Percentiles rank a stretch among this genome's conserved stretches.
Conservation (phyloP, 768 basidiomycete genomes). For the Lentinula edodes region DNA sequence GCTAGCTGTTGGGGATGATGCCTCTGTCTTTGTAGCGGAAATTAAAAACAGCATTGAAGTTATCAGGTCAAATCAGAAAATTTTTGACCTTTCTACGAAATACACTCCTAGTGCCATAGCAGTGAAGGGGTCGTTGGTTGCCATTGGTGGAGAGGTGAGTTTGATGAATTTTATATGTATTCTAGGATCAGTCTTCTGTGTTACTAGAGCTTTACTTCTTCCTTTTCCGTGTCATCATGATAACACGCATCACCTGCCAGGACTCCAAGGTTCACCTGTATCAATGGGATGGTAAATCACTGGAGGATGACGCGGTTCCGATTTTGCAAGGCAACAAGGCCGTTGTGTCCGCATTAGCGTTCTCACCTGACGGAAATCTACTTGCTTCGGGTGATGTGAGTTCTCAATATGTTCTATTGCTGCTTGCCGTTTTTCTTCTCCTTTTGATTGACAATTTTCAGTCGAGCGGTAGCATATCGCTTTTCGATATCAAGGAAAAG, state of each 20-base stretch:
- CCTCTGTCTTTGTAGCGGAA: conserved; percentile 62
- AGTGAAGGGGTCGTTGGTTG: conserved; percentile 45
- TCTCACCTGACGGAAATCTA: conserved; percentile 70
- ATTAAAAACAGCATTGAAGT: conserved; percentile 51
- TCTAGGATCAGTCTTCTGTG: too few species aligned
- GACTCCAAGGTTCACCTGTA: conserved; percentile 74
- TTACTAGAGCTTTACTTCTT: background rate
- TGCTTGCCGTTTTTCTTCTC: background rate
- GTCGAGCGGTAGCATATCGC: conserved; percentile 76
- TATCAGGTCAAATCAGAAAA: conserved; percentile 63
- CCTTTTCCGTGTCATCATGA: background rate
- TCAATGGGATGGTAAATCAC: conserved; percentile 60
- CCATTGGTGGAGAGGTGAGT: conserved; percentile 68
- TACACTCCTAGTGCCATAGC: conserved; percentile 56
- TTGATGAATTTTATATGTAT: too few species aligned
- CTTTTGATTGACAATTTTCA: conserved; percentile 22
- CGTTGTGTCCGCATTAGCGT: conserved; percentile 65
- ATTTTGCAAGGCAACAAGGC: conserved; percentile 63
- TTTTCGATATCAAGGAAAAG: conserved; percentile 66
- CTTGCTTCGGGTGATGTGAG: conserved; percentile 86
- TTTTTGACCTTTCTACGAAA: conserved; percentile 48
- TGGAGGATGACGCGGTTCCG: conserved; percentile 45
- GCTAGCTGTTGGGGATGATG: conserved; percentile 53
- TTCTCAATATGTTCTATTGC: conserved; percentile 10
- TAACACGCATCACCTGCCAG: conserved; percentile 26